Base-by-base conservation (phyloP, 345 rosid species). In the Boechera divaricarpa region DNA sequence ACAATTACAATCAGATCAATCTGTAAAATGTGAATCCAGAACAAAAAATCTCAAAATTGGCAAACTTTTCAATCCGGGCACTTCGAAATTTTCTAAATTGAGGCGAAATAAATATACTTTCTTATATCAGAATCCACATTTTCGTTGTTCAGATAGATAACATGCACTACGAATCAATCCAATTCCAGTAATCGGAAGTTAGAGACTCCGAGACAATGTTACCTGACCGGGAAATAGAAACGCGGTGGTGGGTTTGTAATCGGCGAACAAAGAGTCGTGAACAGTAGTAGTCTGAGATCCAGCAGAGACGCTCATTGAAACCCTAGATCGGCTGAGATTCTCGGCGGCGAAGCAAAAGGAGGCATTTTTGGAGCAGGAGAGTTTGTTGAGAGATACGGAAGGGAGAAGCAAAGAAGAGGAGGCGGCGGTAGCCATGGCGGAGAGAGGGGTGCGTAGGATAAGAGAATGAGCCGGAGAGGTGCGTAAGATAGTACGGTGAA, bases 221-320 rank as follows among this genome's bases (percentile, higher is more conserved):
- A 94, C 99, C 96, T 96, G 99, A 56, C 99, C 99, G 32, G 99
- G 99, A 56, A 92, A 95, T 31, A 91, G 84, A 83, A 95, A 95
- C 62, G 98, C 96, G 41, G 72, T 59, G 73, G 77, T 77, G 68
- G 99, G 90, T 78, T 87, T 91, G 83, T 92, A 95, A 81, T 88
- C 93, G 47, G 83, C 81, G 73, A 95, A 92, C 77, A 85, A 62
- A 63, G 87, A 83, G 63, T 92, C 97, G 54, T 84, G 80, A 63
- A 84, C 86, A 10, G 79, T 67, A 59, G 65, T 47, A 52, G 72
- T 53, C 41, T 85, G 93, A 47, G 90, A 86, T 75, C 91, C 91
- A 54, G 82, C 83, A 4, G 97, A 90, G 31, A 82, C 84, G 74
- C 93, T 88, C 95, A 84, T 76, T 51, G 78, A 83, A 79, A 90